Conservation (phyloP, 2,329 filamentous ascomycete genomes). For the Penicillium glabrum region DNA sequence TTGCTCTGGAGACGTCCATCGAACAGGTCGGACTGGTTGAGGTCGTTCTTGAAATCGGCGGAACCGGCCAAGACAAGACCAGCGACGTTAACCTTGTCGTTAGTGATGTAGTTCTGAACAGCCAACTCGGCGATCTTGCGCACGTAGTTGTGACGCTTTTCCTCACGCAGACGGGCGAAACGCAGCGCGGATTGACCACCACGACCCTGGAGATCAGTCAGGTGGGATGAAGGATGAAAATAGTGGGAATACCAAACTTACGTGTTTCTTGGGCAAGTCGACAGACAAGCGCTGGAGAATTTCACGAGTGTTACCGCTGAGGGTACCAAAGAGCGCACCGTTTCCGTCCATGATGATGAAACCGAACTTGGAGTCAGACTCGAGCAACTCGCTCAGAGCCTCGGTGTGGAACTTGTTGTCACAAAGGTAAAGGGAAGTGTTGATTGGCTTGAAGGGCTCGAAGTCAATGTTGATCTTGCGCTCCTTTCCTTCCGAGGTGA, state of each 20-base stretch:
- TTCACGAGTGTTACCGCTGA: slow-evolving; percentile 96
- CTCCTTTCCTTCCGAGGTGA: slow-evolving; percentile 97
- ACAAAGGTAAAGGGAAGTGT: slow-evolving; percentile 97
- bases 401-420: slow-evolving; percentile 99
- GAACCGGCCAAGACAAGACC: slow-evolving; percentile 94
- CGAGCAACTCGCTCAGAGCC: slow-evolving; percentile 91
- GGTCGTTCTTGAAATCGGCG: slow-evolving; percentile 98
- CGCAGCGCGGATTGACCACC: slow-evolving; percentile 99
- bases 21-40: slow-evolving; percentile 97
- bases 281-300: slow-evolving; percentile 97
- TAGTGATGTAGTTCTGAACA: slow-evolving; percentile 98
- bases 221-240: background rate
- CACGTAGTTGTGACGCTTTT: slow-evolving; percentile 99
- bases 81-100: slow-evolving; percentile 97
- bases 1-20: slow-evolving; percentile 87
- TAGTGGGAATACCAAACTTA: slow-evolving; percentile 8
- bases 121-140: slow-evolving; percentile 97
- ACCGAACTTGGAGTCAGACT: slow-evolving; percentile 98
- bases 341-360: slow-evolving; percentile 99
- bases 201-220: slow-evolving; percentile 62
- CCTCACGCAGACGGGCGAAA: slow-evolving; percentile 98
- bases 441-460: slow-evolving; percentile 99
- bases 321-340: slow-evolving; percentile 91
- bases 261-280: slow-evolving; percentile 98
- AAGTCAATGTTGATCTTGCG: slow-evolving; percentile 99